Conservation (phyloP, 2,329 filamentous ascomycete species). For the Colletotrichum orchidophilum region DNA sequence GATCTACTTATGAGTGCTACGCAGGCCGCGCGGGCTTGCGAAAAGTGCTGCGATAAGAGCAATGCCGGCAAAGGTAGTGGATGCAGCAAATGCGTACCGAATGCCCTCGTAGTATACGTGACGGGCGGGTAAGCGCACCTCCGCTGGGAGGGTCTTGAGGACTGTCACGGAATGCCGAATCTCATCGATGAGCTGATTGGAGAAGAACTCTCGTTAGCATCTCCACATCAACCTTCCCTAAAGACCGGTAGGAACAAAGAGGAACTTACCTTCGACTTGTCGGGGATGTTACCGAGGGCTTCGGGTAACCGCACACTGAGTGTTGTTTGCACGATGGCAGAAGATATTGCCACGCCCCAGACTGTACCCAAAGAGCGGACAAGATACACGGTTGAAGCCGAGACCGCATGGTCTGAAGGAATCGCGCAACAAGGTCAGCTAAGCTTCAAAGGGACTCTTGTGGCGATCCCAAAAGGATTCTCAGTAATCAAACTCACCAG, state of each 20-base stretch:
- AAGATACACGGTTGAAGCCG: slow-evolving; percentile 70
- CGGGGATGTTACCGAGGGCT: slow-evolving; percentile 62
- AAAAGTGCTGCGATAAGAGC: slow-evolving; percentile 48
- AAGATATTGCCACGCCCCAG: slow-evolving; percentile 71
- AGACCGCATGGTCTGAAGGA: slow-evolving; percentile 67
- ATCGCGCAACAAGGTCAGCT: neutral
- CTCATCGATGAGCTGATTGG: slow-evolving; percentile 64
- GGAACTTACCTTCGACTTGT: slow-evolving; percentile 65
- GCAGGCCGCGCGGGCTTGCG: slow-evolving; percentile 42
- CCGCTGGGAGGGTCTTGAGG: slow-evolving; percentile 62
- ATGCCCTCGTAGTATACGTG: slow-evolving; percentile 70
- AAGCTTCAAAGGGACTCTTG: neutral
- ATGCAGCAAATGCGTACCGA: slow-evolving; percentile 63
- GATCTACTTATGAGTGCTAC: slow-evolving; percentile 41
- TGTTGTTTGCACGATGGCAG: slow-evolving; percentile 70
- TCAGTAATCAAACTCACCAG: slow-evolving; percentile 51
- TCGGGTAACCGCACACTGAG: slow-evolving; percentile 62
- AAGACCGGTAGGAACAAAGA: neutral
- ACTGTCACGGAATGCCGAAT: slow-evolving; percentile 69
- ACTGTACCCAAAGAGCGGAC: slow-evolving; percentile 71
- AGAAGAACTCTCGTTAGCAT: slow-evolving; percentile 31
- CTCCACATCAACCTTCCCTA: neutral
- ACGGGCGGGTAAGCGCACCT: slow-evolving; percentile 64
- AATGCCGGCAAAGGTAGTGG: slow-evolving; percentile 59
- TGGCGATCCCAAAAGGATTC: neutral